Evolutionary conservation across 768 basidiomycete species (phyloP).

Genomic region (Collybia mongolica): DNA sequence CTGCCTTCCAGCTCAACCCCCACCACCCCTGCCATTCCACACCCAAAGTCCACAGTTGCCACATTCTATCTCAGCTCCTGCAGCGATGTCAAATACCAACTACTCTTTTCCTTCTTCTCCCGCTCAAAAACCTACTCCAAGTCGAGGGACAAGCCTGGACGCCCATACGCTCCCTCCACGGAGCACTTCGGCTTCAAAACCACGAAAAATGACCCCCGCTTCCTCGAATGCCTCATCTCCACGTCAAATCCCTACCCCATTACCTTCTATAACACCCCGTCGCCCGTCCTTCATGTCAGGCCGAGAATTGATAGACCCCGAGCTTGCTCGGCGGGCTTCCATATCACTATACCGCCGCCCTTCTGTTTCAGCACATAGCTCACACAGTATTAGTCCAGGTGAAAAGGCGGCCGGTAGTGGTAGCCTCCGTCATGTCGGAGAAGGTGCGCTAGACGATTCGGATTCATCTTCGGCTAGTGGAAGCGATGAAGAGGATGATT

Average conservation of each 20-base stretch:
- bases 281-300: conserved; percentile 37
- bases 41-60: conserved; percentile 12
- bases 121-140: conserved; percentile 24
- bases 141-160: conserved; percentile 13
- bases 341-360: conserved; percentile 37
- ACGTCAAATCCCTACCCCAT: conserved; percentile 33
- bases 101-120: conserved; percentile 21
- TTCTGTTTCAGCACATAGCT: conserved; percentile 35
- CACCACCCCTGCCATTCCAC: conserved; percentile 6
- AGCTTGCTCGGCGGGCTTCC: conserved; percentile 32
- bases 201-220: conserved; percentile 51
- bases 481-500: conserved; percentile 27
- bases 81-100: conserved; percentile 27
- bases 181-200: conserved; percentile 34
- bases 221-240: conserved; percentile 64
- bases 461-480: conserved; percentile 55
- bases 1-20: conserved; percentile 23
- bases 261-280: conserved; percentile 47
- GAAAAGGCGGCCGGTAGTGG: conserved; percentile 26
- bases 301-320: conserved; percentile 32
- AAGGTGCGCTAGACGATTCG: conserved; percentile 77
- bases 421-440: conserved; percentile 66
- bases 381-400: conserved; percentile 38
- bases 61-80: conserved; percentile 40
- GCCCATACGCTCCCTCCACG: conserved; percentile 17